Conservation (phyloP, 2,329 filamentous ascomycete species). For the Camptophora hylomeconis region DNA sequence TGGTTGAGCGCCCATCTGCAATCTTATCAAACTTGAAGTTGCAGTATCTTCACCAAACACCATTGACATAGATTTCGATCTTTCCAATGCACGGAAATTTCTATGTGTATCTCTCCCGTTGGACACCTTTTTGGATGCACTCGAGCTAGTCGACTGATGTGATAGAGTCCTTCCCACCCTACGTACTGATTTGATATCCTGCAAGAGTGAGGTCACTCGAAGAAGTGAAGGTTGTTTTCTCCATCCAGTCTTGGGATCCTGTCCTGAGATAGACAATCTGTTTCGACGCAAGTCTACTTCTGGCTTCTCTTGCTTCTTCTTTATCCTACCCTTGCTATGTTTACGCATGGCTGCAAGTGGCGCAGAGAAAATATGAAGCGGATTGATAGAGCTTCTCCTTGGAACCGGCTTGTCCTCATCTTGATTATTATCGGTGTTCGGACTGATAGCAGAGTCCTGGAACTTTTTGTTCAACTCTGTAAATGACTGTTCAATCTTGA, state of each 20-base stretch:
- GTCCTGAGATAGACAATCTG: no score
- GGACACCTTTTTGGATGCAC: no score
- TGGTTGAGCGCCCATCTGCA: conserved; percentile 12
- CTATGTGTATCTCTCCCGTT: no score
- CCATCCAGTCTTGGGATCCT: no score
- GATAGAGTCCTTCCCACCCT: neutral
- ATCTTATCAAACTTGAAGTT: conserved; percentile 13
- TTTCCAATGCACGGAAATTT: no score
- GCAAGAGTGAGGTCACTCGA: neutral
- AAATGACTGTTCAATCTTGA: conserved; percentile 3
- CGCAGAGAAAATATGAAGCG: conserved; percentile 8
- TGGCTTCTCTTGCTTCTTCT: no score
- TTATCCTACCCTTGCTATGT: neutral
- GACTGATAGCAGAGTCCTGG: no score
- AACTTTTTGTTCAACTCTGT: neutral
- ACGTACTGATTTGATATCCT: neutral
- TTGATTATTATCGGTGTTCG: no score
- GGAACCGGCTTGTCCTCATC: no score
- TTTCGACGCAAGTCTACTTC: no score
- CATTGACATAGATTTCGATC: no score
- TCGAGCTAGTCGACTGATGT: no score
- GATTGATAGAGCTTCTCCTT: conserved; percentile 9
- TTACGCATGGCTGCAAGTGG: conserved; percentile 6
- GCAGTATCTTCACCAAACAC: conserved; percentile 6
- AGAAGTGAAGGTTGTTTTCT: neutral